Conservation (phyloP, 176 grass and related monocot species). For the Chloris gayana region DNA sequence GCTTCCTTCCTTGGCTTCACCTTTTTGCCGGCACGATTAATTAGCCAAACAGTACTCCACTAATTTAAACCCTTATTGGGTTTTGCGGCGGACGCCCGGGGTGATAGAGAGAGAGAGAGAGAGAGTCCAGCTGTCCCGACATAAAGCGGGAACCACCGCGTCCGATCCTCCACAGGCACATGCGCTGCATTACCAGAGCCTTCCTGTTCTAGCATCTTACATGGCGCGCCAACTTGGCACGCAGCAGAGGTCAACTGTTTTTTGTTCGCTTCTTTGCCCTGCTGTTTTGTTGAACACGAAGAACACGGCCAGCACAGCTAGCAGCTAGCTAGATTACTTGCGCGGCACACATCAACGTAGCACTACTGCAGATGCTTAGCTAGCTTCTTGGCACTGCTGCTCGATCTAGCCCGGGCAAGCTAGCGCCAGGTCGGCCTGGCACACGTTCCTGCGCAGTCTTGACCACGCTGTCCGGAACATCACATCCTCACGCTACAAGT, state of each 20-base stretch:
- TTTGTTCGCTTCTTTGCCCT: too few species aligned
- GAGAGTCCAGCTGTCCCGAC: neutral
- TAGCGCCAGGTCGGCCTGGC: neutral
- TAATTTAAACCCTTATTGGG: neutral
- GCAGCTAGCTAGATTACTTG: neutral
- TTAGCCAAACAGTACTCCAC: neutral
- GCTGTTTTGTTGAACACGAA: too few species aligned
- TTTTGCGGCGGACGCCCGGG: neutral
- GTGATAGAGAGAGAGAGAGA: too few species aligned
- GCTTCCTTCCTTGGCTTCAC: too few species aligned
- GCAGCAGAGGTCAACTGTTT: too few species aligned
- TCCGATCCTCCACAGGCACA: neutral
- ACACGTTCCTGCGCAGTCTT: too few species aligned
- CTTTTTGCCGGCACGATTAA: neutral
- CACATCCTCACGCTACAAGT: neutral
- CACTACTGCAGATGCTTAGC: neutral
- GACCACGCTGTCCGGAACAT: neutral
- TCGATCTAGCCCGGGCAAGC: neutral
- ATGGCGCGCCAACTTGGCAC: too few species aligned
- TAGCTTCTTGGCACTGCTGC: neutral
- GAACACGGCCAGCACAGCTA: too few species aligned
- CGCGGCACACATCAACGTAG: neutral
- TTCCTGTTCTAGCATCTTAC: too few species aligned
- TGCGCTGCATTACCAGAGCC: too few species aligned
- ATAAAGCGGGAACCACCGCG: neutral